phyloP scores from a whole-genome alignment of 768 basidiomycete species.

The Kwoniella sp. region DNA sequence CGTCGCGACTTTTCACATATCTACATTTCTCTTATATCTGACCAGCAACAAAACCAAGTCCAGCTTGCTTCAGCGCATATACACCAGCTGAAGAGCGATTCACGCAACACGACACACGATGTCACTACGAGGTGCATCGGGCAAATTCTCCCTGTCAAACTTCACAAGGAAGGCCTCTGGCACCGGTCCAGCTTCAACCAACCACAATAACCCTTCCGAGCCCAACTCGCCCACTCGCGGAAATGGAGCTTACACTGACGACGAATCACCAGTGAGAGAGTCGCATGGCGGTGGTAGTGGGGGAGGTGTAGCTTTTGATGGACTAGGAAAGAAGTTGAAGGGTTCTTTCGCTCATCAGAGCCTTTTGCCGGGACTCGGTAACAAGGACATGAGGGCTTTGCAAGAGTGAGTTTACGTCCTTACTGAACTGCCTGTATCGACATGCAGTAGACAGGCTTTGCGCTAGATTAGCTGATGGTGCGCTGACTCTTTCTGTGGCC shows the following conservation, averaged over 20 bases:
- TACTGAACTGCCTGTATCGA: no score
- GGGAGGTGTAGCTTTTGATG: constrained; percentile 21
- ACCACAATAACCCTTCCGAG: not conserved
- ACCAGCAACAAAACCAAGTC: no score
- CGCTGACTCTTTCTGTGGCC: no score
- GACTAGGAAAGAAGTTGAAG: constrained; percentile 62
- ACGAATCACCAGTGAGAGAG: constrained; percentile 19
- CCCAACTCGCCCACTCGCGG: constrained; percentile 20
- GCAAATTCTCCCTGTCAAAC: constrained; percentile 41
- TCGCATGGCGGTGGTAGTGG: constrained; percentile 13
- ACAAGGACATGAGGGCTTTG: constrained; percentile 75
- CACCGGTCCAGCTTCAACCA: not conserved
- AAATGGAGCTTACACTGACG: constrained; percentile 17
- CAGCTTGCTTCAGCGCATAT: no score
- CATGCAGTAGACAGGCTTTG: no score
- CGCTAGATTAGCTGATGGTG: no score
- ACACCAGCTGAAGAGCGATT: not conserved
- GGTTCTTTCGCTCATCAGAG: constrained; percentile 71
- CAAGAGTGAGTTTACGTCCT: constrained; percentile 69
- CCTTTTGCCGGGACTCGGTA: constrained; percentile 70
- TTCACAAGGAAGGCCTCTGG: constrained; percentile 33
- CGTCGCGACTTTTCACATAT: no score
- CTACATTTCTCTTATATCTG: no score
- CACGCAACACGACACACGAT: constrained; percentile 11
- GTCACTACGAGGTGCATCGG: constrained; percentile 33